Conservation (phyloP, 176 grass and related monocot species). For the Calamus simplicifolius region DNA sequence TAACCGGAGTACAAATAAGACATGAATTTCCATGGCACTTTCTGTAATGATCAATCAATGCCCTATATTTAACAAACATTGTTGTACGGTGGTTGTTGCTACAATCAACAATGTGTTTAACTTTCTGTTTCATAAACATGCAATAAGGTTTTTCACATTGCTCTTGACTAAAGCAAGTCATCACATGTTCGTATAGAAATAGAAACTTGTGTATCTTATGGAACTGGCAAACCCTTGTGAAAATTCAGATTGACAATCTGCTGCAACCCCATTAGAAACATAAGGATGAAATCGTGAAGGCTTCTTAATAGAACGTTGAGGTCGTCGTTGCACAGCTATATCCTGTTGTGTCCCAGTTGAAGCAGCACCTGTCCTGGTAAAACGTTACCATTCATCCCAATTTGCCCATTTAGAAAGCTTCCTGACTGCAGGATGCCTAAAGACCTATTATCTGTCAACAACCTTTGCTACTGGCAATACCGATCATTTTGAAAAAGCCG, state of each 20-base stretch:
- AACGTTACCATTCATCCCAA: neutral
- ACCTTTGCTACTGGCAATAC: neutral
- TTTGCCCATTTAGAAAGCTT: neutral
- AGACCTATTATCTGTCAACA: neutral
- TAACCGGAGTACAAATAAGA: constrained; percentile 34
- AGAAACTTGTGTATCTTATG: constrained; percentile 9
- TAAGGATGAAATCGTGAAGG: neutral
- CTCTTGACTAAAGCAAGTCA: constrained; percentile 11
- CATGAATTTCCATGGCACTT: constrained; percentile 14
- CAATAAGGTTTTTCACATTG: constrained; percentile 16
- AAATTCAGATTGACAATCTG: constrained; percentile 20
- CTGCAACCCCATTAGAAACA: neutral
- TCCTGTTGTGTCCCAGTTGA: neutral
- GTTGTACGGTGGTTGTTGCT: constrained; percentile 15
- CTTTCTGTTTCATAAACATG: constrained; percentile 27
- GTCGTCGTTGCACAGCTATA: neutral
- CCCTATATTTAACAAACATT: constrained; percentile 27
- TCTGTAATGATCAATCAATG: constrained; percentile 15
- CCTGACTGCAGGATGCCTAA: neutral
- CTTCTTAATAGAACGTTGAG: neutral
- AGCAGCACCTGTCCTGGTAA: neutral
- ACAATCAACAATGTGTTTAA: constrained; percentile 6
- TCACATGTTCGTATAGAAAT: constrained; percentile 26
- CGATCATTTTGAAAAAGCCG: neutral
- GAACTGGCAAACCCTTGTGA: constrained; percentile 2